phyloP scores from a whole-genome alignment of 78 protist genomes.

The Emiliania huxleyi region DNA sequence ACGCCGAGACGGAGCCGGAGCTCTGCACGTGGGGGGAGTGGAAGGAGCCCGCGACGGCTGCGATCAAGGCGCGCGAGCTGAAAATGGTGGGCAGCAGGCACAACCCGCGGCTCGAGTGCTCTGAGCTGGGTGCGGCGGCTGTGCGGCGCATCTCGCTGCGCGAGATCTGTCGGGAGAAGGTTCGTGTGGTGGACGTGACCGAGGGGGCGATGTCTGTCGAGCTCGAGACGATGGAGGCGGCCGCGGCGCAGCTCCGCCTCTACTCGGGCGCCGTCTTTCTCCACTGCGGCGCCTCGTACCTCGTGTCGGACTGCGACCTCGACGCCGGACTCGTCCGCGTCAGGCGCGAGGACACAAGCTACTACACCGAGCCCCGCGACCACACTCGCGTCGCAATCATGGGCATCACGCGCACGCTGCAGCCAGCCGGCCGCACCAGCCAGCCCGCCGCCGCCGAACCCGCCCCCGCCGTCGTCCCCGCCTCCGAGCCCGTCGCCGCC shows the following conservation, averaged over 20 bases:
- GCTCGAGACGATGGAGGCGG: not conserved
- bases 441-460: too few species aligned
- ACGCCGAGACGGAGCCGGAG: not conserved
- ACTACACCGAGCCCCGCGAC: slow-evolving; percentile 23
- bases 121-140: not conserved
- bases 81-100: not conserved
- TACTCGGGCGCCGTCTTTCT: slow-evolving; percentile 6
- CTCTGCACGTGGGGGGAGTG: not conserved
- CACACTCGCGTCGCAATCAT: not conserved
- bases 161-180: not conserved
- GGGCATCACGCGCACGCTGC: not conserved
- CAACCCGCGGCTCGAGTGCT: not conserved
- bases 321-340: not conserved
- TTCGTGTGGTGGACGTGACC: not conserved
- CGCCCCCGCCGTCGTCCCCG: too few species aligned
- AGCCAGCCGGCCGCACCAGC: too few species aligned
- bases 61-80: not conserved
- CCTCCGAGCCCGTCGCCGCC: too few species aligned
- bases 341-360: not conserved
- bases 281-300: not conserved
- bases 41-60: not conserved
- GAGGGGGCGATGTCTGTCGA: not conserved
- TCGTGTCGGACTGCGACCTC: not conserved
- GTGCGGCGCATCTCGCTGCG: not conserved
- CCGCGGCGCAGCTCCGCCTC: not conserved